phyloP scores from a whole-genome alignment of 257 asterid genomes.

The Solanum sejunctum region DNA sequence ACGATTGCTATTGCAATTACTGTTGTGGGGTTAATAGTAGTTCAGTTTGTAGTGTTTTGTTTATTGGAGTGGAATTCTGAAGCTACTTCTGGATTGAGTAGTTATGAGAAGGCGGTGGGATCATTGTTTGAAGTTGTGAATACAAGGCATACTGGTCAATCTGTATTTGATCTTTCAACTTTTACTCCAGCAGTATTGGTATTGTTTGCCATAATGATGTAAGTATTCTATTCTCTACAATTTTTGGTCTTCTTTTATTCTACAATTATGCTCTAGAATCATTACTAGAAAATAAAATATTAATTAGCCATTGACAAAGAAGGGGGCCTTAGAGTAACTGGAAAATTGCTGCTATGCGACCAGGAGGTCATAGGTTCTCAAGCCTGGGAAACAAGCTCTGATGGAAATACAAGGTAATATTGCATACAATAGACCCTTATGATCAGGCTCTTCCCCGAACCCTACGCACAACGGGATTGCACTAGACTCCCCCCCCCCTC shows the following conservation, averaged over 20 bases:
- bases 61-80: constrained; percentile 26
- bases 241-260: background rate
- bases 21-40: constrained; percentile 15
- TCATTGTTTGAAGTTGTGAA: constrained; percentile 36
- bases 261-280: too few relatives aligned
- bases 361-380: too few relatives aligned
- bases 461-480: too few relatives aligned
- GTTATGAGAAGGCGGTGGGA: constrained; percentile 32
- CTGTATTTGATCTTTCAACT: constrained; percentile 24
- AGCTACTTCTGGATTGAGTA: constrained; percentile 8
- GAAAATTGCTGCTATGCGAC: too few relatives aligned
- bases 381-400: too few relatives aligned
- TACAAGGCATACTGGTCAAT: constrained; percentile 47
- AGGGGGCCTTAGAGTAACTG: too few relatives aligned
- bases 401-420: too few relatives aligned
- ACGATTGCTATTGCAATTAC: constrained; percentile 10
- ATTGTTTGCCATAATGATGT: constrained; percentile 37
- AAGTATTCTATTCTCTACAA: constrained; percentile 12
- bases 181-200: constrained; percentile 26
- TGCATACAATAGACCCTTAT: too few relatives aligned
- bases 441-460: too few relatives aligned
- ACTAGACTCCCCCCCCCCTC: too few relatives aligned
- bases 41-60: constrained; percentile 26
- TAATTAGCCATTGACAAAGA: too few relatives aligned
- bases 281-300: too few relatives aligned